Evolutionary conservation across 2,329 filamentous ascomycete genomes (phyloP).

Genomic region (Neonectria sp.): DNA sequence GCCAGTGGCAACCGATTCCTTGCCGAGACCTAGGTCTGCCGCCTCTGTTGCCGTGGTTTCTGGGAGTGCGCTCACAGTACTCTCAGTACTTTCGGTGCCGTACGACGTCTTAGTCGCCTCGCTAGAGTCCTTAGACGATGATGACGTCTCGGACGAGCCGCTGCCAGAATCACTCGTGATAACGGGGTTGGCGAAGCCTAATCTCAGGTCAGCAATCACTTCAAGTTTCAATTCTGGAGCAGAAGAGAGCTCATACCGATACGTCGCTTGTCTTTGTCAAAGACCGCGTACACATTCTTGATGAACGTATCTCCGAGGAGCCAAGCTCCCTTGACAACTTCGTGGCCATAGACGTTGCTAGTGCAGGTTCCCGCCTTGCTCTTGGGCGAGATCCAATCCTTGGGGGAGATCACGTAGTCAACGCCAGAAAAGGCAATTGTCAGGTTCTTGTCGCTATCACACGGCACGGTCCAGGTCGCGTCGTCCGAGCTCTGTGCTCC

Average conservation of each 20-base stretch:
- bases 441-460: conserved; percentile 73
- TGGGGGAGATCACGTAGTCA: conserved; percentile 75
- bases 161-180: conserved; percentile 30
- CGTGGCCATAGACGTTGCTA: conserved; percentile 82
- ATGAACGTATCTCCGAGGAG: conserved; percentile 89
- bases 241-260: conserved; percentile 66
- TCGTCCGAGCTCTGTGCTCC: conserved; percentile 71
- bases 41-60: conserved; percentile 32
- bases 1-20: conserved; percentile 42
- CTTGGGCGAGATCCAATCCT: conserved; percentile 77
- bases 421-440: conserved; percentile 78
- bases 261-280: conserved; percentile 79
- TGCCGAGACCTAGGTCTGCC: conserved; percentile 43
- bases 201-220: conserved; percentile 25
- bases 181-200: conserved; percentile 42
- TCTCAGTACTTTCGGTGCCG: conserved; percentile 24
- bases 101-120: conserved; percentile 32
- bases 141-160: not conserved
- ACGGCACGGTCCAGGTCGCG: conserved; percentile 80
- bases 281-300: conserved; percentile 91
- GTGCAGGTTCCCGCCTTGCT: conserved; percentile 66
- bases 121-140: conserved; percentile 28
- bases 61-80: conserved; percentile 35
- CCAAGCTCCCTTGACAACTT: conserved; percentile 79
- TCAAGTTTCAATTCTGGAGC: accelerated